Base-by-base conservation (phyloP, 768 basidiomycete species). In the Pisolithus sp. region DNA sequence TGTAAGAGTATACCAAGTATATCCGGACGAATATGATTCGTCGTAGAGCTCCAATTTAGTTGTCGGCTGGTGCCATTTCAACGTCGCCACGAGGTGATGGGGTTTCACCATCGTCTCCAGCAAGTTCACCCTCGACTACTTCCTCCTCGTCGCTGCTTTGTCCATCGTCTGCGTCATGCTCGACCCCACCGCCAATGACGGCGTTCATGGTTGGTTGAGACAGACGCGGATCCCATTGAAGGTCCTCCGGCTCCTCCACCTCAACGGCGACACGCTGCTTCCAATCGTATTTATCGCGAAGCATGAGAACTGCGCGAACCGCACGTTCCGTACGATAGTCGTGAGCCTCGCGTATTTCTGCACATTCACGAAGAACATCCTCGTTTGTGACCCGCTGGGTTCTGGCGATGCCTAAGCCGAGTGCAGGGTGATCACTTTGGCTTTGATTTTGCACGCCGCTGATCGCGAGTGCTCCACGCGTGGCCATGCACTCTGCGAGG, bases 241-340 rank as follows among this genome's bases (percentile, higher is more conserved):
- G 68, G 55, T 89, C 88, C 57, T 89, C 86, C 3, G 85, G 86
- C 64, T 89, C 87, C 56, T 86, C 87, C 13, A 81, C 79, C 59
- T 85, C 83, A 12, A 89, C 87, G 54, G 80, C 82, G 20, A 91
- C 85, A n/a, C 89, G 75, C 57, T 82, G 79, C 63, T 83, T 83
- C 85, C 88, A 89, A 44, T 91, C 87, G 63, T 84, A 91, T 65
- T 81, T 85, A 51, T 92, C 89, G 52, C 78, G 71, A 7, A 92
- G 70, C 78, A 92, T 83, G 37, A 74, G 75, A 9, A 93, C 89
- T 0, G 90, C 89, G 40, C 83, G 74, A n/a, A 85, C 76, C 0
- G 89, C 89, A 10, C 89, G 75, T 53, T 89, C 87, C 2, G 85
- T 85, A 5, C 88, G 77, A 43, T 71, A 73, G 65, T 93, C 89